Evolutionary conservation across 768 basidiomycete genomes (phyloP), one percentile per base, ranked within the genome.

Genomic region (Russula lepida): DNA sequence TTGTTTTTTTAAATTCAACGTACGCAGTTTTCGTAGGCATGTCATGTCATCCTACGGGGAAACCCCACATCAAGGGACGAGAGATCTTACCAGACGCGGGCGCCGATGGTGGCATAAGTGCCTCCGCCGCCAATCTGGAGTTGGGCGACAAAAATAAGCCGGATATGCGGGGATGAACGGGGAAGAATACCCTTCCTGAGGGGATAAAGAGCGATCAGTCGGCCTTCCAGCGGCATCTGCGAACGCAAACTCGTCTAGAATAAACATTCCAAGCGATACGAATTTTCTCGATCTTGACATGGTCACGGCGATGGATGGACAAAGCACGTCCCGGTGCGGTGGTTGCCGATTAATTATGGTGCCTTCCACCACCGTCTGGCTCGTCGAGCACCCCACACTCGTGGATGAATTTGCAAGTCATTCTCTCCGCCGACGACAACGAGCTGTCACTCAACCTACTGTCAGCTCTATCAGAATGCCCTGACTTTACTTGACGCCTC

Each of bases 61-160:
- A 23, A 23, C 21, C 9, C 5, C 27, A 5, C 23, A 19, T 52
- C 25, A 25, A 6, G 19, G 53, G n/a, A 25, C 11, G 6, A n/a
- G n/a, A 27, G 32, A 43, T 28, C 67, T 59, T 60, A 88, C 88
- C 90, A 95, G 69, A 94, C 83, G 50, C 93, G 81, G 27, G 90
- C 85, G 2, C 90, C 93, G 47, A 95, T 78, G 44, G 79, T 75
- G 55, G 89, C 88, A 71, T 89, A 90, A 0, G 87, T 90, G 3
- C 93, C 93, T 1, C 90, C 94, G 0, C 93, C 93, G 27, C 93
- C 93, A 65, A 95, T 92, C 84, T 93, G 59, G 21, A 41, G n/a
- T n/a, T 28, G 33, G 13, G 37, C 8, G 39, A 17, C 5, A 37
- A 15, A n/a, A 37, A 52, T 54, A 52, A 59, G 61, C 6, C n/a